A percentile compares a stretch with the other conserved stretches of the same genome.
These are phyloP conservation scores for Hymenotorrendiella dingleyae DNA, from an alignment of 2,329 filamentous ascomycete species.

Conservation along the genomic window DNA sequence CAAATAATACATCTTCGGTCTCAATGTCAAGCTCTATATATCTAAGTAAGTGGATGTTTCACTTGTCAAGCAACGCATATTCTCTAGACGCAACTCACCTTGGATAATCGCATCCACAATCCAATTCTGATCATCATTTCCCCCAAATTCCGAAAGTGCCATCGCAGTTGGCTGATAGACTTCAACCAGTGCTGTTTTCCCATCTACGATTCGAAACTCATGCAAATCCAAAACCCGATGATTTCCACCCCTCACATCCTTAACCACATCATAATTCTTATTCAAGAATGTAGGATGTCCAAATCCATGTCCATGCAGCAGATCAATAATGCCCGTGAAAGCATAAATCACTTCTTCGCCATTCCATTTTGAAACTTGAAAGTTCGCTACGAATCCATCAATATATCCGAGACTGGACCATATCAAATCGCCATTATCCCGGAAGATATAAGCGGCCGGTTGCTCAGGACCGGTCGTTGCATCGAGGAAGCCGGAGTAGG, in stretches of 20 bases:
- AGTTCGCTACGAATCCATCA: conserved; percentile 45
- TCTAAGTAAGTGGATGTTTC: too few relatives aligned
- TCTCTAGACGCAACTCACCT: conserved; percentile 32
- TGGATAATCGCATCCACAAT: conserved; percentile 16
- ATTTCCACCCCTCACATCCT: conserved; percentile 16
- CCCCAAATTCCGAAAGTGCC: conserved; percentile 9
- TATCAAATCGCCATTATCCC: conserved; percentile 46
- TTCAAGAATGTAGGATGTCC: conserved; percentile 25
- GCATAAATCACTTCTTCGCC: conserved; percentile 47
- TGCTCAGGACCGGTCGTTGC: conserved; percentile 40
- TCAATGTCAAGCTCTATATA: conserved; percentile 37
- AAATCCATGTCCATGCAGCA: conserved; percentile 15
- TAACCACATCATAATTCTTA: conserved; percentile 27
- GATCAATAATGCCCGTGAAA: conserved; percentile 40
- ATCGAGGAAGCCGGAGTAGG: not conserved
- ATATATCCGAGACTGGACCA: conserved; percentile 50
- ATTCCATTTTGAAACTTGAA: conserved; percentile 43
- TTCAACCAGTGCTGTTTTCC: conserved; percentile 27
- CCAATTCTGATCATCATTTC: conserved; percentile 19
- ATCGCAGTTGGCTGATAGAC: conserved; percentile 21
- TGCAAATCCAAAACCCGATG: conserved; percentile 22
- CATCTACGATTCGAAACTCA: conserved; percentile 28
- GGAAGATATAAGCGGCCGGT: conserved; percentile 48
- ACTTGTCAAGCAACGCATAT: conserved; percentile 6
- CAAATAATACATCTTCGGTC: conserved; percentile 41